A percentile compares a stretch with the other conserved stretches of the same genome.
Evolutionary conservation across 257 asterid species (phyloP).

Genomic region (Apocynum venetum): DNA sequence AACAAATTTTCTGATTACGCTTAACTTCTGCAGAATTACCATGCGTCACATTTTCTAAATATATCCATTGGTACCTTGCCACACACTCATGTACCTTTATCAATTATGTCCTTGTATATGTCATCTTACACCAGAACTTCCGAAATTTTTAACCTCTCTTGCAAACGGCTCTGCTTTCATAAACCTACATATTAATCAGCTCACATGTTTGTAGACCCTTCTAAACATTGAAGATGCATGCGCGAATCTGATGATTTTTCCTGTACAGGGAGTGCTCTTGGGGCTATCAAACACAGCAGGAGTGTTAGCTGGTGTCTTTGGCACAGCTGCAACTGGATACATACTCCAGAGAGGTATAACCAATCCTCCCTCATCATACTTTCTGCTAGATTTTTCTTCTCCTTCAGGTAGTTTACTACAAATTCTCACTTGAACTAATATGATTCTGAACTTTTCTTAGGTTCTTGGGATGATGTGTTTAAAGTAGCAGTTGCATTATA

Average conservation of each 20-base stretch:
- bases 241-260: not conserved
- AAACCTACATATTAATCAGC: not conserved
- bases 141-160: not conserved
- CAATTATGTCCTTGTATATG: not conserved
- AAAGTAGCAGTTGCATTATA: conserved; percentile 75
- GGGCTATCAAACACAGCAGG: conserved; percentile 97
- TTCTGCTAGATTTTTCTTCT: not conserved
- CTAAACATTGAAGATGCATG: not conserved
- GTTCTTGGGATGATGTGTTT: conserved; percentile 96
- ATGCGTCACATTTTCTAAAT: not conserved
- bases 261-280: conserved; percentile 70
- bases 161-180: not conserved
- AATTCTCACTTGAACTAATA: not conserved
- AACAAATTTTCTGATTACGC: not conserved
- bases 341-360: conserved; percentile 81
- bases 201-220: not conserved
- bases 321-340: conserved; percentile 98
- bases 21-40: not conserved
- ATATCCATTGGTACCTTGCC: not conserved
- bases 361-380: conserved; percentile 9
- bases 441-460: conserved; percentile 30
- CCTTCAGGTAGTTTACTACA: not conserved
- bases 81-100: not conserved
- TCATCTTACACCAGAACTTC: not conserved
- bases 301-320: conserved; percentile 94